A percentile compares a stretch with the other conserved stretches of the same genome.
These are phyloP conservation scores for Bidens hawaiensis DNA, from an alignment of 140 eudicot species.

Conservation along the genomic window DNA sequence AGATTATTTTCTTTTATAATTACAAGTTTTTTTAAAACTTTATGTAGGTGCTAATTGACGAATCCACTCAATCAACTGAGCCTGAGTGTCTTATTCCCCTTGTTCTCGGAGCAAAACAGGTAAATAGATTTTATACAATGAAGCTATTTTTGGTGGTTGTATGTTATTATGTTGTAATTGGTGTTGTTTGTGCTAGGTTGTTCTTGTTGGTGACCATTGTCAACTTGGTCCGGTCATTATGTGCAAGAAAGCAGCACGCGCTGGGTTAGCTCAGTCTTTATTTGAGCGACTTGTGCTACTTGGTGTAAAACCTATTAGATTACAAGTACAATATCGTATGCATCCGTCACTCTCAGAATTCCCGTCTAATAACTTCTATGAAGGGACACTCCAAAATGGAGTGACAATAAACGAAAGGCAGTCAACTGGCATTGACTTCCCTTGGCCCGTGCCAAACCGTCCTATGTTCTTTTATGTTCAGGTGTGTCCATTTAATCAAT, in stretches of 20 bases:
- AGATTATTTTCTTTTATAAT: not conserved
- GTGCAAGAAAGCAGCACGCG: slow-evolving; percentile 99
- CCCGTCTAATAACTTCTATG: slow-evolving; percentile 94
- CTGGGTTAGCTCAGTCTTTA: slow-evolving; percentile 94
- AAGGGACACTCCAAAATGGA: slow-evolving; percentile 98
- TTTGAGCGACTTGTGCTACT: slow-evolving; percentile 95
- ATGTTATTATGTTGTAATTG: slow-evolving; percentile 14
- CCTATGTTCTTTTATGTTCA: slow-evolving; percentile 98
- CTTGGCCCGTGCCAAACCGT: slow-evolving; percentile 99
- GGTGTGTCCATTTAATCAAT: slow-evolving; percentile 31
- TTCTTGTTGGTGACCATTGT: slow-evolving; percentile 99
- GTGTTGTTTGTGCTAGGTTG: slow-evolving; percentile 38
- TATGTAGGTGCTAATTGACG: slow-evolving; percentile 92
- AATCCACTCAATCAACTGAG: slow-evolving; percentile 97
- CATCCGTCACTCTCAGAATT: slow-evolving; percentile 97
- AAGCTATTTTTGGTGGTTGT: not conserved
- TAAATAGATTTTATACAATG: slow-evolving; percentile 12
- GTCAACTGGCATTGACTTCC: slow-evolving; percentile 95
- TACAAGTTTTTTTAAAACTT: not conserved
- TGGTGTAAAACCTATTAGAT: slow-evolving; percentile 92
- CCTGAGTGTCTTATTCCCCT: slow-evolving; percentile 98
- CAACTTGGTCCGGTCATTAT: slow-evolving; percentile 99
- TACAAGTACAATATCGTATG: slow-evolving; percentile 99
- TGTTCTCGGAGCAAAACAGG: slow-evolving; percentile 99
- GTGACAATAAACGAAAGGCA: slow-evolving; percentile 95